phyloP scores from a whole-genome alignment of 306 rosid species.

The Prosopis cineraria region DNA sequence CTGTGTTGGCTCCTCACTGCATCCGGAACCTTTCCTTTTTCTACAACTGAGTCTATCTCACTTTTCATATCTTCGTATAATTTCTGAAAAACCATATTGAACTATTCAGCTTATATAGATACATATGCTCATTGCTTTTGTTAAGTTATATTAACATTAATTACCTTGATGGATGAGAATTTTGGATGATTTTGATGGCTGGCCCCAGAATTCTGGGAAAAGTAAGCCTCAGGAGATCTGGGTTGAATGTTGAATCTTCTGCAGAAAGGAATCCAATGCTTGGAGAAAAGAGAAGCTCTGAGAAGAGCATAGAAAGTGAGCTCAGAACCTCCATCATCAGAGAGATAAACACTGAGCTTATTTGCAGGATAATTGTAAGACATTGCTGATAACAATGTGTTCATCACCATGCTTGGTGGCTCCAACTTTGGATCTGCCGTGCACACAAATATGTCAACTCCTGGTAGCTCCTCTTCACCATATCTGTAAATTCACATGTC shows the following conservation, averaged over 20 bases:
- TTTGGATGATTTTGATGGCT: conserved; percentile 16
- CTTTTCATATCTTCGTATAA: conserved; percentile 69
- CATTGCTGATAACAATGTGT: conserved; percentile 60
- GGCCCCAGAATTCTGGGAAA: conserved; percentile 29
- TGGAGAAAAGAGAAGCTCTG: conserved; percentile 57
- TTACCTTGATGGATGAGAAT: conserved; percentile 51
- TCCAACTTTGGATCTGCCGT: conserved; percentile 70
- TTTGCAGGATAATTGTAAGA: conserved; percentile 57
- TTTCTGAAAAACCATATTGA: conserved; percentile 35
- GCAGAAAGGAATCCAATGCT: conserved; percentile 75
- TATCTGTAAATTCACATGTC: conserved; percentile 39
- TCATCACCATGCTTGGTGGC: conserved; percentile 68
- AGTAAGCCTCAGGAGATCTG: conserved; percentile 61
- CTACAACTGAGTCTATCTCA: conserved; percentile 47
- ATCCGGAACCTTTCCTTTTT: conserved; percentile 43
- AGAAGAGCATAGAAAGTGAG: conserved; percentile 69
- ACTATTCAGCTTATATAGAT: no score
- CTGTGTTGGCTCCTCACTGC: conserved; percentile 39
- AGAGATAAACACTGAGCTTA: conserved; percentile 60
- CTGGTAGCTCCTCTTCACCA: conserved; percentile 46
- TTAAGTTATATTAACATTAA: no score
- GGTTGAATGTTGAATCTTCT: conserved; percentile 54
- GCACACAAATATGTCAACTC: conserved; percentile 63
- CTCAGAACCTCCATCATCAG: conserved; percentile 71
- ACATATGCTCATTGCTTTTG: no score